Evolutionary conservation across 2,329 filamentous ascomycete genomes (phyloP), one percentile per base, ranked within the genome.

Genomic region (Setomelanomma holmii): DNA sequence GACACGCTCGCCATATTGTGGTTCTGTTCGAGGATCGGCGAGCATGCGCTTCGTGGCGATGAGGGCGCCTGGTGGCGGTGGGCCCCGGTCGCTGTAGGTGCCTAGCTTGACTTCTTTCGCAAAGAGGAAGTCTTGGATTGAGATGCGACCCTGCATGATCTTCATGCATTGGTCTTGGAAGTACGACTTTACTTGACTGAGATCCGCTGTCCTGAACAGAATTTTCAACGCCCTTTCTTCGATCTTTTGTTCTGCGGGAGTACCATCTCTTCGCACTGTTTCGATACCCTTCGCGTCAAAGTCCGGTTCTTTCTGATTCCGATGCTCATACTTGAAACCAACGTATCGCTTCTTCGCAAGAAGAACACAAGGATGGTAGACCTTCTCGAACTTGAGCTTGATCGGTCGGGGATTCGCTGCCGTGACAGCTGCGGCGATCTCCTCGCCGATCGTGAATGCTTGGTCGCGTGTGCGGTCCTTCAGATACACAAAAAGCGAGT

Each of bases 281-380:
- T 99, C 96, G 58, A 98, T 99, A 23, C 96, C 95, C 75, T 99
- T 99, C 51, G 95, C 96, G 71, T 99, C 96, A 61, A 98, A 98
- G 1, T 96, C 90, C 0, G 95, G 93, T 60, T 87, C 86, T 7
- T 73, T 78, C 69, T 99, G 95, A 14, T 83, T 80, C 33, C 84
- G 84, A 60, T 82, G 85, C 70, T 99, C 95, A 76, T 96, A 99
- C 72, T 96, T 97, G 81, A 96, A 97, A 5, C 96, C 96, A 4
- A 98, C 96, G 65, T 99, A 99, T 49, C 95, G 89, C 72, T 99
- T 99, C 79, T 99, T 99, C 16, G 96, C 92, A 0, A 99, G 83
- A 4, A 99, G 82, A 0, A 98, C 87, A 70, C 93, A 98, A 0
- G 96, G 95, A 58, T 96, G 90, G 74, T 99, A 99, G 1, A 99